Percentiles rank a stretch among this genome's conserved stretches.
Conservation (phyloP, 192 early-diverging fungal species). For the Gigaspora rosea region DNA sequence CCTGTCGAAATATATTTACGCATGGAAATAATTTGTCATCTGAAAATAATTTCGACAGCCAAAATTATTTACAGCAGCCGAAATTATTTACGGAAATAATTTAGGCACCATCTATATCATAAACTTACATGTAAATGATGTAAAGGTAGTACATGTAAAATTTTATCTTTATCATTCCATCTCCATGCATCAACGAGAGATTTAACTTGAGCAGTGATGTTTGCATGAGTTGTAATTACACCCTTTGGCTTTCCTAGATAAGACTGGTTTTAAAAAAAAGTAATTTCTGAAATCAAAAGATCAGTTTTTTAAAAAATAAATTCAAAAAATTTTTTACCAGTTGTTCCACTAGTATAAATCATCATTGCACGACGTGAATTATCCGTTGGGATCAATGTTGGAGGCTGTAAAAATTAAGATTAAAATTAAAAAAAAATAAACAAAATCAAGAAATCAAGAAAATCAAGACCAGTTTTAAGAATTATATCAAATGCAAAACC, state of each 20-base stretch:
- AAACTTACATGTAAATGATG: conserved; percentile 79
- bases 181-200: conserved; percentile 72
- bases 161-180: conserved; percentile 64
- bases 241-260: conserved; percentile 75
- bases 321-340: conserved; percentile 41
- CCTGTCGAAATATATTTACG: too few relatives aligned
- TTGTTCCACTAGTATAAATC: conserved; percentile 79
- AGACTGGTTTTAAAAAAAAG: neutral
- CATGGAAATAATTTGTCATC: too few relatives aligned
- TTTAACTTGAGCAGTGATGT: conserved; percentile 65
- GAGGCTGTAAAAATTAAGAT: conserved; percentile 7
- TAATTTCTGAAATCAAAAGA: conserved; percentile 32
- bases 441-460: neutral
- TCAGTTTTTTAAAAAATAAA: neutral
- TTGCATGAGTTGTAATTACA: conserved; percentile 73
- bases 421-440: neutral
- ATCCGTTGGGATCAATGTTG: conserved; percentile 30
- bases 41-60: too few relatives aligned
- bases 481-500: neutral
- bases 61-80: too few relatives aligned
- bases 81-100: too few relatives aligned
- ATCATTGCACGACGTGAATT: conserved; percentile 58
- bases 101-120: conserved; percentile 9
- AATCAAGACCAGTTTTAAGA: neutral
- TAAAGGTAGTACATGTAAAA: conserved; percentile 80